Percentiles rank a stretch among this genome's conserved stretches.
phyloP scores from a whole-genome alignment of 495 filamentous ascomycete species.

The Aspergillus avenaceus region DNA sequence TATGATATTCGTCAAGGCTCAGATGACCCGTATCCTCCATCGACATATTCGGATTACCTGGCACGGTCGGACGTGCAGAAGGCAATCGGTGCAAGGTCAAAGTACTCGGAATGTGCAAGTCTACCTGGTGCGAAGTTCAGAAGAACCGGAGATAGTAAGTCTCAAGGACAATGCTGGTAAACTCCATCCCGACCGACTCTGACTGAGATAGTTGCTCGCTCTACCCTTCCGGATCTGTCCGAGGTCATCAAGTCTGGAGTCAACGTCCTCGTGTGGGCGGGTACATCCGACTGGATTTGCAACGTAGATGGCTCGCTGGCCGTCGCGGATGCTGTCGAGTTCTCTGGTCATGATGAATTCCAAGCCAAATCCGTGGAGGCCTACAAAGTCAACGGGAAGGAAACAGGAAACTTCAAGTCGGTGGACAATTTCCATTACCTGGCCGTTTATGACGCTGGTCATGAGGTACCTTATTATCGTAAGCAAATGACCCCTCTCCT shows the following conservation, averaged over 20 bases:
- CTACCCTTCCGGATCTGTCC: slow-evolving; percentile 45
- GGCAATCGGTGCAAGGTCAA: slow-evolving; percentile 47
- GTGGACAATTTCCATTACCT: slow-evolving; percentile 48
- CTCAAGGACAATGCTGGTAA: no score
- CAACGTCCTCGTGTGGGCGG: slow-evolving; percentile 50
- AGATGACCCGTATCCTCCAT: slow-evolving; percentile 44
- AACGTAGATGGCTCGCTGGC: slow-evolving; percentile 48
- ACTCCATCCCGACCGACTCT: not conserved
- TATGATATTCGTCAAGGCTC: slow-evolving; percentile 48
- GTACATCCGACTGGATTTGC: slow-evolving; percentile 55
- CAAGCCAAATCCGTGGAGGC: slow-evolving; percentile 25
- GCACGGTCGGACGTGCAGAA: slow-evolving; percentile 32
- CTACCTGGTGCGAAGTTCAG: slow-evolving; percentile 37
- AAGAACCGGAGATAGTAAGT: slow-evolving; percentile 43
- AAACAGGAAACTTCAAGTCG: slow-evolving; percentile 47
- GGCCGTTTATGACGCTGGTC: slow-evolving; percentile 49
- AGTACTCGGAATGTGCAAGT: slow-evolving; percentile 43
- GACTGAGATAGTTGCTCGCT: slow-evolving; percentile 30
- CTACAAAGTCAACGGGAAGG: slow-evolving; percentile 46
- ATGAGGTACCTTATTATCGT: slow-evolving; percentile 50
- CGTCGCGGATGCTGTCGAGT: slow-evolving; percentile 42
- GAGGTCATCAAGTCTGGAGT: slow-evolving; percentile 46
- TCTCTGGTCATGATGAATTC: slow-evolving; percentile 34
- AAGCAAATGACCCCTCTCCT: not conserved
- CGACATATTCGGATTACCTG: slow-evolving; percentile 45